Evolutionary conservation across 2,329 filamentous ascomycete genomes (phyloP).

Genomic region (Penicillium aurantiogriseum): DNA sequence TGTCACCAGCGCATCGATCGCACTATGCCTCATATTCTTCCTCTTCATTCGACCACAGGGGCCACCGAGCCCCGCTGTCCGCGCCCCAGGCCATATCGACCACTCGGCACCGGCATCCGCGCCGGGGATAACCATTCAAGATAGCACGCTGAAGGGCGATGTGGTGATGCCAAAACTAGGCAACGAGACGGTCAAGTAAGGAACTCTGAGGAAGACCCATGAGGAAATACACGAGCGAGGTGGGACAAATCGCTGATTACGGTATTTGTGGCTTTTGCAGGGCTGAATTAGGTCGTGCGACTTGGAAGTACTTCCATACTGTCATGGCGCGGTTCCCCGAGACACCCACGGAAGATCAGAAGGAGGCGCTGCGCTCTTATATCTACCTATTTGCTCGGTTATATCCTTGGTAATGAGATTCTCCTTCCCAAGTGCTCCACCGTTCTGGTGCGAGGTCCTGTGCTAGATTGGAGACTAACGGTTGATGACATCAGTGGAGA

Average conservation of each 20-base stretch:
- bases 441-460: background rate
- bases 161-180: conserved; percentile 49
- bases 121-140: conserved; percentile 25
- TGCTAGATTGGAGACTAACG: conserved; percentile 10
- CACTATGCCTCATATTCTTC: conserved; percentile 38
- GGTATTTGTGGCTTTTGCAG: conserved; percentile 32
- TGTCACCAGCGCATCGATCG: conserved; percentile 32
- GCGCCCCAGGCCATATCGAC: conserved; percentile 42
- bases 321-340: conserved; percentile 66
- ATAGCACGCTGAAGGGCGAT: conserved; percentile 43
- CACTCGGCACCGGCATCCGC: conserved; percentile 27
- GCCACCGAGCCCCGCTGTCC: conserved; percentile 39
- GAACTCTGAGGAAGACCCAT: too few relatives aligned
- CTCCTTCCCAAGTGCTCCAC: background rate
- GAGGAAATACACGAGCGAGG: background rate
- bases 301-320: conserved; percentile 67
- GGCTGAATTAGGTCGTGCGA: conserved; percentile 63
- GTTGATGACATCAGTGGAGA: conserved; percentile 51
- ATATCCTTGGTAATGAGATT: conserved; percentile 56
- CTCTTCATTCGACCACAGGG: conserved; percentile 40
- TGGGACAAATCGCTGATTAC: conserved; percentile 5
- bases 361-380: conserved; percentile 58
- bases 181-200: conserved; percentile 51
- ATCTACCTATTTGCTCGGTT: conserved; percentile 64
- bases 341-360: conserved; percentile 60